Evolutionary conservation across 805 yeast genomes (phyloP).

Genomic region (Saccharomycopsis sp.): DNA sequence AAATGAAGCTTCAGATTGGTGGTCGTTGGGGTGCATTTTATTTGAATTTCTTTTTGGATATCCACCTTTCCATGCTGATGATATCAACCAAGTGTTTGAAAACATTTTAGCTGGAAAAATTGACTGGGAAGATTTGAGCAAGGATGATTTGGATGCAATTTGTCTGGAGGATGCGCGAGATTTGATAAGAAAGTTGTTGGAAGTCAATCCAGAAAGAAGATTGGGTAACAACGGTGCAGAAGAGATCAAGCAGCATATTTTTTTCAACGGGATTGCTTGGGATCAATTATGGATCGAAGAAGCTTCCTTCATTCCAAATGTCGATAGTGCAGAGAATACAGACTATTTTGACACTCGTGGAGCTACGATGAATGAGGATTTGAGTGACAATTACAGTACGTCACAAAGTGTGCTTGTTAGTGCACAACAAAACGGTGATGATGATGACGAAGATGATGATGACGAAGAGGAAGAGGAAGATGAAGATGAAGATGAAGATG

Average conservation of each 20-base stretch:
- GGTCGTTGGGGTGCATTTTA: slow-evolving; percentile 94
- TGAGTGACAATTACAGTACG: slow-evolving; percentile 4
- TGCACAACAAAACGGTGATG: too few species aligned
- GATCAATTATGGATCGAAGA: slow-evolving; percentile 56
- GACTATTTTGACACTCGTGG: slow-evolving; percentile 91
- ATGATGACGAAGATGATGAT: slow-evolving; percentile 26
- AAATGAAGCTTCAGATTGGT: slow-evolving; percentile 89
- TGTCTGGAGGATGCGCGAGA: slow-evolving; percentile 54
- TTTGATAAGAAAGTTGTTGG: slow-evolving; percentile 54
- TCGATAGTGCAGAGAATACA: slow-evolving; percentile 75
- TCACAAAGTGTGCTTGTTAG: slow-evolving; percentile 1
- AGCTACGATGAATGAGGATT: slow-evolving; percentile 49
- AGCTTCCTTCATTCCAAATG: slow-evolving; percentile 75
- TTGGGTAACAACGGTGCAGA: slow-evolving; percentile 69
- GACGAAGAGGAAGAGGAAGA: slow-evolving; percentile 29
- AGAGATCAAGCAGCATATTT: slow-evolving; percentile 74
- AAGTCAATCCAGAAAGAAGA: slow-evolving; percentile 53
- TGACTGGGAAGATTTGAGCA: slow-evolving; percentile 71
- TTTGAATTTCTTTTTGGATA: slow-evolving; percentile 88
- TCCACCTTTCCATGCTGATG: slow-evolving; percentile 85
- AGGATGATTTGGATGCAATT: slow-evolving; percentile 40
- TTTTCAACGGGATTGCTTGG: slow-evolving; percentile 71
- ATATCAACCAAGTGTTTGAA: slow-evolving; percentile 74
- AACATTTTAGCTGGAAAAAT: slow-evolving; percentile 68
- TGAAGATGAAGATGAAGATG: slow-evolving; percentile 6